Base-by-base conservation (phyloP, 139 green algal genomes). In the Spirogloea muscicola region DNA sequence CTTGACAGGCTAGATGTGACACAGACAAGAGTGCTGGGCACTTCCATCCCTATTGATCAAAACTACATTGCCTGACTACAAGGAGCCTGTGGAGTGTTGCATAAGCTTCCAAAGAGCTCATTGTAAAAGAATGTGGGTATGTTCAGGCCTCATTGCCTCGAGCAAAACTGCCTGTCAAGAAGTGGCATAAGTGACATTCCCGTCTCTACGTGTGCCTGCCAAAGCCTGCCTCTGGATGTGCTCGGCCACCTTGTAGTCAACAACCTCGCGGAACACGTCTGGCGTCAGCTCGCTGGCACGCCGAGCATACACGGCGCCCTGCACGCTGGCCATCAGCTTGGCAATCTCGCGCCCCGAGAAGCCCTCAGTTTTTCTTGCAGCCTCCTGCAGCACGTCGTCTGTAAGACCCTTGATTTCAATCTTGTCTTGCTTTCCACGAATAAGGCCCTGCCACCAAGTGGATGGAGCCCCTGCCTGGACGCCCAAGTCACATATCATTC, bases 291-390 rank as follows among this genome's bases (percentile, higher is more conserved):
- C 79, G 2, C 87, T 55, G 43, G 90, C 61, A 0, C 73, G 59
- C 3, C 75, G 86, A 69, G 91, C 92, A 68, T 96, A 97, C 66
- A 92, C 92, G 1, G 91, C 87, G 4, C 67, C 67, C 37, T 82
- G 72, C 43, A 82, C 66, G 42, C 55, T 86, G 25, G 89, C 88
- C 88, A 95, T 91, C 34, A 94, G 87, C 88, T 97, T 97, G 40
- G 91, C 92, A 34, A 97, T 84, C 86, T 96, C 91, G 18, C 93
- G 84, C 6, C 85, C 93, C 34, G 86, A 92, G 78, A 97, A 97
- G 58, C 92, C 94, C 37, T 93, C 84, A 13, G 88, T 96, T 2
- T 73, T 49, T 39, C 81, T 57, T 0, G 94, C 94, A 34, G 89
- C 89, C 37, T 80, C 67, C 66, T 74, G 42, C 13, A 93, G 39